These are phyloP conservation scores for Botrytis porri DNA, from an alignment of 2,329 filamentous ascomycete species.

Conservation along the genomic window DNA sequence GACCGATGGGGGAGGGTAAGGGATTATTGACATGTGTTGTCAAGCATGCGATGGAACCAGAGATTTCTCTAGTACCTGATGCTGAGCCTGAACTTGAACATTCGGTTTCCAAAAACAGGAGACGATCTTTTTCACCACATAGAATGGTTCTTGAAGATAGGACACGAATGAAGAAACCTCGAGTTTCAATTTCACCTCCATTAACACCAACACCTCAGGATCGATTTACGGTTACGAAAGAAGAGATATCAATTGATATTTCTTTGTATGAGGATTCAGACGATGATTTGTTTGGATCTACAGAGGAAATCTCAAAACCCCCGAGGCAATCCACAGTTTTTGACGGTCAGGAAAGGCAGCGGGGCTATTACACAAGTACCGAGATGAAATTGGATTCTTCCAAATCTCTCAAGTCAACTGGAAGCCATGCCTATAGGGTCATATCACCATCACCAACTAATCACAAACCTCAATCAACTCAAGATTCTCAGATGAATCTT, in stretches of 20 bases:
- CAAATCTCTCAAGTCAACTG: neutral
- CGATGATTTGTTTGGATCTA: neutral
- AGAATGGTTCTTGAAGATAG: neutral
- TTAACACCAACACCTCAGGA: neutral
- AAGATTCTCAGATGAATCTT: too few relatives aligned
- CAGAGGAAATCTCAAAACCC: neutral
- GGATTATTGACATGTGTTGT: slow-evolving; percentile 3
- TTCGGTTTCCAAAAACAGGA: neutral
- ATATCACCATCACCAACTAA: neutral
- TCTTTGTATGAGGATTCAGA: neutral
- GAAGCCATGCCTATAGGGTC: neutral
- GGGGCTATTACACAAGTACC: neutral
- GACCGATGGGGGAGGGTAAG: neutral
- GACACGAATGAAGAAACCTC: neutral
- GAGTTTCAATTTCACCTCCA: neutral
- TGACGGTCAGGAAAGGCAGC: neutral
- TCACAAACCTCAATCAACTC: neutral
- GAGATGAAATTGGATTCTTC: neutral
- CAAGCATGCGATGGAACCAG: slow-evolving; percentile 3
- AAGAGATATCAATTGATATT: neutral
- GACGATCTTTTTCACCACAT: neutral
- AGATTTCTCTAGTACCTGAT: neutral
- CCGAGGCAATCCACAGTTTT: too few relatives aligned
- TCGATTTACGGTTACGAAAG: neutral
- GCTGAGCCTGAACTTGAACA: neutral